phyloP scores from a whole-genome alignment of 352 stramenopile species.

The Thalassiosira hispida region DNA sequence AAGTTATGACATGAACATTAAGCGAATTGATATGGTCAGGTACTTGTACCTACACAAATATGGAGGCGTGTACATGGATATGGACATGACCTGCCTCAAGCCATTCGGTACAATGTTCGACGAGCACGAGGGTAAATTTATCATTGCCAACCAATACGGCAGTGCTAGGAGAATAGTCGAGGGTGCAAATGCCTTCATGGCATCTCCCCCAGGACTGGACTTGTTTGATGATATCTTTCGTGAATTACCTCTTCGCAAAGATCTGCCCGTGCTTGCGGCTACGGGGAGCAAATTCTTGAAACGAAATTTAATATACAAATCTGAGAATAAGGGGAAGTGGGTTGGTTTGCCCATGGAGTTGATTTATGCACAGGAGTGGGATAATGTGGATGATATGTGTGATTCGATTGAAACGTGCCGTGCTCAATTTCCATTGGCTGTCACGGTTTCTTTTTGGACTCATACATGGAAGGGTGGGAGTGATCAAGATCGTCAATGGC shows the following conservation, averaged over 20 bases:
- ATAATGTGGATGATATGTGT: no score
- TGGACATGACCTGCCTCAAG: conserved; percentile 31
- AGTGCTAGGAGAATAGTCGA: neutral
- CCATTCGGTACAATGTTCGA: neutral
- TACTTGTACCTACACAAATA: conserved; percentile 54
- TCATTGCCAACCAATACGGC: neutral
- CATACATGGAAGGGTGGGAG: no score
- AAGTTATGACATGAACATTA: conserved; percentile 42
- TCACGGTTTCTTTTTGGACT: no score
- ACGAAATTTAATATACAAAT: no score
- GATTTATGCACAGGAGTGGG: no score
- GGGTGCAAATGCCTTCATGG: conserved; percentile 4
- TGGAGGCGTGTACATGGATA: conserved; percentile 59
- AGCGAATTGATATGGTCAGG: conserved; percentile 49
- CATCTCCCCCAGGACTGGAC: neutral
- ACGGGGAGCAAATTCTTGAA: neutral
- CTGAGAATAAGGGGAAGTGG: no score
- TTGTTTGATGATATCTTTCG: neutral
- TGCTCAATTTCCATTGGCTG: no score
- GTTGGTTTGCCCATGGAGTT: no score
- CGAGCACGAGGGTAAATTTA: neutral
- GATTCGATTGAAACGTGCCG: no score
- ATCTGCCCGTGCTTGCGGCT: neutral
- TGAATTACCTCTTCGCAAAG: neutral
- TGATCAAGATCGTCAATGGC: no score